Conservation (phyloP, 1,284 basidiomycete species). For the Cystobasidiaceae sp. region DNA sequence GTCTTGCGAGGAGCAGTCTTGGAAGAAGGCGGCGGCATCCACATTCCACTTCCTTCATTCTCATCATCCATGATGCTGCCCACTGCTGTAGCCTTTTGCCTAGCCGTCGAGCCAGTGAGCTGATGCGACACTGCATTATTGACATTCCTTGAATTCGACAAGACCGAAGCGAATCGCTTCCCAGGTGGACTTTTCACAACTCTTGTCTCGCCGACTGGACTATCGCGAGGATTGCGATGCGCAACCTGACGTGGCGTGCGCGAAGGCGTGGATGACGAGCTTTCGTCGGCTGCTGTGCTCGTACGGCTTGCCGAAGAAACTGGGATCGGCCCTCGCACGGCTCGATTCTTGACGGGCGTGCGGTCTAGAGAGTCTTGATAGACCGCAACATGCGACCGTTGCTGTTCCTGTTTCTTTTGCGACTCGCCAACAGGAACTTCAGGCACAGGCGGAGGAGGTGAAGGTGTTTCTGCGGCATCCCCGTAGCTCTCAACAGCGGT, state of each 20-base stretch:
- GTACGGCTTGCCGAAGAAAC: not conserved
- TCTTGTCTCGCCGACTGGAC: slow-evolving; percentile 17
- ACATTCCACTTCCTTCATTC: slow-evolving; percentile 8
- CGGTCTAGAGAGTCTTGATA: no score
- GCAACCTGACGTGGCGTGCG: slow-evolving; percentile 9
- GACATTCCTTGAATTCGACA: no score
- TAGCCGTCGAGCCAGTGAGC: not conserved
- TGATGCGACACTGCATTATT: no score
- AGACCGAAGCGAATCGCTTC: not conserved
- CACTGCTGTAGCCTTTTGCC: not conserved
- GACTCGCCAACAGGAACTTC: not conserved
- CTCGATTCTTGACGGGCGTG: not conserved
- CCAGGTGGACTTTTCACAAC: slow-evolving; percentile 6
- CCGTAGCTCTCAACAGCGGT: not conserved
- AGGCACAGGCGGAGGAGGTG: not conserved
- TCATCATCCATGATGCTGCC: slow-evolving; percentile 14
- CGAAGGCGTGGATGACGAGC: no score
- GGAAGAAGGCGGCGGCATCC: slow-evolving; percentile 14
- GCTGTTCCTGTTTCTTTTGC: no score
- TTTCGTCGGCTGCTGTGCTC: no score
- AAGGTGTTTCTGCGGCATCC: not conserved
- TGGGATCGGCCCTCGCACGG: not conserved
- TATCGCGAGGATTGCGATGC: slow-evolving; percentile 23
- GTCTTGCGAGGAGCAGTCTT: not conserved
- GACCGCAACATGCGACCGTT: no score